Conservation (phyloP, 306 rosid genomes). For the Hylodesmum podocarpum region DNA sequence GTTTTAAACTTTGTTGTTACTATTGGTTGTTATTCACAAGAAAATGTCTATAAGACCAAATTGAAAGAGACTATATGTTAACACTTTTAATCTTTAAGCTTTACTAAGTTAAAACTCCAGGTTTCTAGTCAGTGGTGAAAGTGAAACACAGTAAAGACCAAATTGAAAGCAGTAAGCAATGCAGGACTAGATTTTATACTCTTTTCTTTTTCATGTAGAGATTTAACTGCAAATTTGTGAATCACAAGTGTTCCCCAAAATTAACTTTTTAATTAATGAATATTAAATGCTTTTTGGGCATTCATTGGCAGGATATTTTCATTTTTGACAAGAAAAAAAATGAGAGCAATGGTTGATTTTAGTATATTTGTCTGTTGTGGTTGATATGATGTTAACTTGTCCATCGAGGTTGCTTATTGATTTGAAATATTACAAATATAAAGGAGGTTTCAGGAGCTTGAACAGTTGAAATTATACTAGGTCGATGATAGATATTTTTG, state of each 20-base stretch:
- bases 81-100: background rate
- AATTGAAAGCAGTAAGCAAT: too few species aligned
- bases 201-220: background rate
- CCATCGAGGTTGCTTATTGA: slow-evolving; percentile 4
- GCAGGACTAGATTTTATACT: background rate
- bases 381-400: background rate
- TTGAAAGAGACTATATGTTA: background rate
- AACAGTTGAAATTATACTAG: background rate
- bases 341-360: background rate
- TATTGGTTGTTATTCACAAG: background rate
- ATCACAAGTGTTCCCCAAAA: background rate
- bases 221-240: background rate
- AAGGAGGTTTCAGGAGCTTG: background rate
- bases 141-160: background rate
- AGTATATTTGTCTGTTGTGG: background rate
- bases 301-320: background rate
- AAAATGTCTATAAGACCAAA: background rate
- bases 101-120: background rate
- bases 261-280: background rate
- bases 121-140: background rate
- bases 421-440: background rate
- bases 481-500: slow-evolving; percentile 2
- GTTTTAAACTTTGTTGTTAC: background rate
- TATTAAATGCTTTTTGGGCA: background rate
- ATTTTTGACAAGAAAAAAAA: background rate